Percentiles rank a stretch among this genome's conserved stretches.
Conservation (phyloP, 495 filamentous ascomycete genomes). For the Talaromyces nanjingensis region DNA sequence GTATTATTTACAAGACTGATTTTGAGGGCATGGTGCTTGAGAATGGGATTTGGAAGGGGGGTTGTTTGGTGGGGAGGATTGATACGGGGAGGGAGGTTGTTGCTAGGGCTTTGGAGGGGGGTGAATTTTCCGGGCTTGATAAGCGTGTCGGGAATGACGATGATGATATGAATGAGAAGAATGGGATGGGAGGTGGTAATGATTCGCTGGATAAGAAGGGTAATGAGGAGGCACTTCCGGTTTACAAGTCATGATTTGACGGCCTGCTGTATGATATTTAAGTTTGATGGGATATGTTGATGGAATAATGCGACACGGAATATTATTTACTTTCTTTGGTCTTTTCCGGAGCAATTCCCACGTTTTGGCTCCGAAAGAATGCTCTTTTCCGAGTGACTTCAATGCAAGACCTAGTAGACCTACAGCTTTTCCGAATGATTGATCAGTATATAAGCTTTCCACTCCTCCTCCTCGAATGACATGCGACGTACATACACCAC, state of each 20-base stretch:
- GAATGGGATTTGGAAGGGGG: conserved; percentile 7
- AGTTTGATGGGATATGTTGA: neutral
- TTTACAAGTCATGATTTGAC: neutral
- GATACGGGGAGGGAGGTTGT: conserved; percentile 1
- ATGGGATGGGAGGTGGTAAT: neutral
- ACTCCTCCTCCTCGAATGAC: too few relatives aligned
- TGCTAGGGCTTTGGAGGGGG: neutral
- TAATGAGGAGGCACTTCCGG: neutral
- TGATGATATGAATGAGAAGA: neutral
- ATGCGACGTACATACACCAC: too few relatives aligned
- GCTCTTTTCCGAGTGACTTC: neutral
- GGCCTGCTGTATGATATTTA: neutral
- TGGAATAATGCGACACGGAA: neutral
- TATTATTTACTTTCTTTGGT: neutral
- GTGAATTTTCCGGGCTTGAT: neutral
- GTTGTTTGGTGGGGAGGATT: neutral
- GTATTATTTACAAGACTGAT: neutral
- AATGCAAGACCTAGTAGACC: neutral
- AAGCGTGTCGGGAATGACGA: neutral
- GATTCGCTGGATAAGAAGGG: neutral
- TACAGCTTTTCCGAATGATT: neutral
- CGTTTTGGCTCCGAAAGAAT: neutral
- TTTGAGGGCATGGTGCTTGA: neutral
- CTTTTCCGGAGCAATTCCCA: neutral
- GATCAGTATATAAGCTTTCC: too few relatives aligned